Conservation (phyloP, 345 rosid genomes). For the Streptanthus diversifolius region DNA sequence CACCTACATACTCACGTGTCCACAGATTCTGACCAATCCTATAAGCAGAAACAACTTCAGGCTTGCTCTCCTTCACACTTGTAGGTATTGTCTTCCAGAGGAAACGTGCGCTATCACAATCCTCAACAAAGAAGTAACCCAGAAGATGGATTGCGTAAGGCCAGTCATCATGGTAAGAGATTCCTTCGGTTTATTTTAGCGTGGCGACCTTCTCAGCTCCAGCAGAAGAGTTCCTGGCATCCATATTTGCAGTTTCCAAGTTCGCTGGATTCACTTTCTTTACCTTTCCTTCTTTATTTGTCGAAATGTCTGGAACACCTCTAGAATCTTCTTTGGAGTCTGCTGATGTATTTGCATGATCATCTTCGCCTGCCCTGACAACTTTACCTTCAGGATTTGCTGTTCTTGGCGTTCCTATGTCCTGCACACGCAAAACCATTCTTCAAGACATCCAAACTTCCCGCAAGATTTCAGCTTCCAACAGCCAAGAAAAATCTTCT, state of each 20-base stretch:
- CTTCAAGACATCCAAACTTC: slow-evolving; percentile 46
- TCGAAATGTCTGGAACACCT: too few species aligned
- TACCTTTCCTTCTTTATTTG: too few species aligned
- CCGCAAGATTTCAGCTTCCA: slow-evolving; percentile 17
- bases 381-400: slow-evolving; percentile 27
- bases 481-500: slow-evolving; percentile 23
- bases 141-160: slow-evolving; percentile 78
- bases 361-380: slow-evolving; percentile 26
- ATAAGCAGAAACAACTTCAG: slow-evolving; percentile 74
- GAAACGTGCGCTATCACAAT: slow-evolving; percentile 68
- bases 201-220: too few species aligned
- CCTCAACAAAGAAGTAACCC: slow-evolving; percentile 57
- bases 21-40: slow-evolving; percentile 79
- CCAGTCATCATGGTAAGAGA: slow-evolving; percentile 74
- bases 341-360: slow-evolving; percentile 22
- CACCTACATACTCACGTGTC: slow-evolving; percentile 73
- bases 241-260: too few species aligned
- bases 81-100: slow-evolving; percentile 81
- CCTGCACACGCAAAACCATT: slow-evolving; percentile 35
- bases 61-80: slow-evolving; percentile 58
- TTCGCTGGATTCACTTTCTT: too few species aligned
- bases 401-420: slow-evolving; percentile 23
- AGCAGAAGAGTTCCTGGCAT: too few species aligned
- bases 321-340: too few species aligned
- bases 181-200: too few species aligned